Evolutionary conservation across 2,329 filamentous ascomycete species (phyloP), one percentile per base, ranked within the genome.

Genomic region (Cladobotryum mycophilum): DNA sequence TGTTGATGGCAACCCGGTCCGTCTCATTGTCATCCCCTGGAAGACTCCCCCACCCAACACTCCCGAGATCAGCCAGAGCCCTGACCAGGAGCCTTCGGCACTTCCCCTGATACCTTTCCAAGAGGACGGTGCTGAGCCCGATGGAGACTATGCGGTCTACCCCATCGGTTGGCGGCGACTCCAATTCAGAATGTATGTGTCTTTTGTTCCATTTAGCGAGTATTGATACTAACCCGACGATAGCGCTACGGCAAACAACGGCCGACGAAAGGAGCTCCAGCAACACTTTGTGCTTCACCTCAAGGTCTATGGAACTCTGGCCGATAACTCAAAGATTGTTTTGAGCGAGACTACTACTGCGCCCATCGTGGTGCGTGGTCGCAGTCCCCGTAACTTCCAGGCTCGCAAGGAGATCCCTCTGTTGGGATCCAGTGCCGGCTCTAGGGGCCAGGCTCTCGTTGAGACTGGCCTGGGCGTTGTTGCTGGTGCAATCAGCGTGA

Each of bases 11-110:
- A 92, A 96, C 60, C 74, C 88, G 0, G 89, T 96, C 41, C 92
- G 95, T 60, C 84, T 97, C 55, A 96, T 97, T 56, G 93, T 93
- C 7, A 95, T 97, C 53, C 92, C 92, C 1, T 97, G 92, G 92
- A 97, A 97, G 74, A 96, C 91, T 2, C 91, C 90, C 1, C 88
- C 87, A 25, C 88, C 88, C 46, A 88, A 85, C 68, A 82, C 84
- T 3, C 78, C 82, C n/a, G 81, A 86, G 56, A 75, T 84, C 52
- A 76, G 70, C 54, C 81, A 85, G 55, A 73, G 73, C 2, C 74
- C 74, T 0, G 92, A 97, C 65, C 90, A 92, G 64, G 92, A 97
- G 65, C 92, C 92, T 5, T 82, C 87, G 1, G 80, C 89, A 1
- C 84, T 96, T 53, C 88, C 89, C 1, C 70, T 96, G 55, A 80